Base-by-base conservation (phyloP, 2,329 filamentous ascomycete species). In the Scedosporium apiospermum region DNA sequence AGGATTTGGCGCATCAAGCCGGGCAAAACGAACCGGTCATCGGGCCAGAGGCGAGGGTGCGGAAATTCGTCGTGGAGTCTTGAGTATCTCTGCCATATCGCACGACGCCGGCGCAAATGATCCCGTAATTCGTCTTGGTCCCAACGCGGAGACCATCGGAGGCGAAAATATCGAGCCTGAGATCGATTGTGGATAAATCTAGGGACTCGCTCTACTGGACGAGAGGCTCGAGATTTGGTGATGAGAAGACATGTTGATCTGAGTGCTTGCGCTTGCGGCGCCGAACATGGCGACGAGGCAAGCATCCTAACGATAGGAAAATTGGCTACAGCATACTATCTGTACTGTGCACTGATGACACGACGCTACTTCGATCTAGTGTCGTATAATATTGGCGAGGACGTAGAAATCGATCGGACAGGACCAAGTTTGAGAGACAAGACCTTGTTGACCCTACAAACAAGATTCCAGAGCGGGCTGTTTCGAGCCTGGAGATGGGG, bases 241-340 rank as follows among this genome's bases (percentile, higher is more conserved):
- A 26, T 14, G 26, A 46, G 16, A 44, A 38, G n/a, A 34, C 23
- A 46, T 6, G 26, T n/a, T 12, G 42, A 38, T 21, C 27, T 34
- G 12, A 58, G 23, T 7, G 27, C 16, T 23, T 30, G 44, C 21
- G 58, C 58, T 38, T 51, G 57, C n/a, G 57, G 49, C 59, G 44
- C 59, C 59, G 44, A 38, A 16, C 46, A n/a, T 26, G 41, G 23
- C 27, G 21, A 34, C 42, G 59, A 51, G 59, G 59, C 44, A 46
- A 44, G 59, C 59, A 61, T 61, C 23, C 59, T 61, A 53, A 41
- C 30, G 44, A 34, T 61, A 27, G 59, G n/a, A 9, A 16, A n/a
- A 51, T 26, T 30, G 26, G 10, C 27, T 42, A 51, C 42, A 61
- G 23, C 59, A 61, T 61, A 53, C 59, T 61, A 61, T 53, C 42